A percentile compares a stretch with the other conserved stretches of the same genome.
Evolutionary conservation across 208 protist species (phyloP).

Genomic region (Leptomonas pyrrhocoris): DNA sequence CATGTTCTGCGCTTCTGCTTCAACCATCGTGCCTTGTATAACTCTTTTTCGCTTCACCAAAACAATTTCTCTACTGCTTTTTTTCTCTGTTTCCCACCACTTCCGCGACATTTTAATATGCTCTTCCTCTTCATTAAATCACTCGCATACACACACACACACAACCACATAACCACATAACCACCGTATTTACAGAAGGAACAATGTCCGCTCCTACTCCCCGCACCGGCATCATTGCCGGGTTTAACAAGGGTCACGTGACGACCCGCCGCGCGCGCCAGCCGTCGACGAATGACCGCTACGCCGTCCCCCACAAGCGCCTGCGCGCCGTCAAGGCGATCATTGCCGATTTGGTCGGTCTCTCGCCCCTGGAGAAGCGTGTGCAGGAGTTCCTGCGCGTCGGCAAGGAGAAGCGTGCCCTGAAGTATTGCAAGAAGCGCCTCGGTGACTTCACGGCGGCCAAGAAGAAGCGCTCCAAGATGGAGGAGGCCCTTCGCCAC

Average conservation of each 20-base stretch:
- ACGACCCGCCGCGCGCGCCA: conserved; percentile 86
- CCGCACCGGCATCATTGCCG: conserved; percentile 90
- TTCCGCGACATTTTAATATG: too few relatives aligned
- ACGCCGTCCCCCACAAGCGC: conserved; percentile 87
- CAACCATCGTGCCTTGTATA: neutral
- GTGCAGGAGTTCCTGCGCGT: conserved; percentile 94
- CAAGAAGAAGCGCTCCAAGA: conserved; percentile 93
- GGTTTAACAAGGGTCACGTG: conserved; percentile 93
- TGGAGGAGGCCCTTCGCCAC: conserved; percentile 91
- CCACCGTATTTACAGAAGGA: neutral
- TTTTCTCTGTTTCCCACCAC: too few relatives aligned
- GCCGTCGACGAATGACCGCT: conserved; percentile 81
- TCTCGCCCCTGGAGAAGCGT: conserved; percentile 92
- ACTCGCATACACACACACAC: too few relatives aligned
- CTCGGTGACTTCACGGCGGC: conserved; percentile 88
- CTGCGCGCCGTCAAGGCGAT: conserved; percentile 92
- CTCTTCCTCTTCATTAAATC: too few relatives aligned
- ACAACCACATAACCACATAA: neutral
- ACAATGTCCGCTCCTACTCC: conserved; percentile 77
- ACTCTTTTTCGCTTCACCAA: neutral
- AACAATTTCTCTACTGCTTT: too few relatives aligned
- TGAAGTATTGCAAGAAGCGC: conserved; percentile 95
- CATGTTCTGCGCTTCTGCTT: neutral
- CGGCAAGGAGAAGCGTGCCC: conserved; percentile 95
- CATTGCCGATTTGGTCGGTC: conserved; percentile 90